These are phyloP conservation scores for Brassica rapa DNA, from an alignment of 345 rosid species.

Conservation along the genomic window DNA sequence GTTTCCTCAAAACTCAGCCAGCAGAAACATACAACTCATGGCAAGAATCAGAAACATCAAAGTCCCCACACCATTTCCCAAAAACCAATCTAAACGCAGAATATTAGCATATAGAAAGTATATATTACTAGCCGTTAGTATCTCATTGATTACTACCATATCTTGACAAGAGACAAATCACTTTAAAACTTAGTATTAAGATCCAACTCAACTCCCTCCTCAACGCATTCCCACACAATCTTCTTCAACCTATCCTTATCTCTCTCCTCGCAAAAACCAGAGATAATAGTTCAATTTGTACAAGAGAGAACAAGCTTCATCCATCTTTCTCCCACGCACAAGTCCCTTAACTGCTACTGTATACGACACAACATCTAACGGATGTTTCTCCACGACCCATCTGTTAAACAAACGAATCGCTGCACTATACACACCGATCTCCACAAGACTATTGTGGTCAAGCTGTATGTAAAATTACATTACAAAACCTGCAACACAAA, in stretches of 20 bases:
- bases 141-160: background rate
- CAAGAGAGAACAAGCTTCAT: constrained; percentile 54
- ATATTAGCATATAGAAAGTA: background rate
- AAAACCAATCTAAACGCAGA: constrained; percentile 32
- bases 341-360: constrained; percentile 67
- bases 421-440: constrained; percentile 44
- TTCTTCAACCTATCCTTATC: background rate
- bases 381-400: constrained; percentile 47
- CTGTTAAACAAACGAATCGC: constrained; percentile 54
- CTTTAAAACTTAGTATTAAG: constrained; percentile 30
- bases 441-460: constrained; percentile 42
- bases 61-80: constrained; percentile 37
- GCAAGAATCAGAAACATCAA: constrained; percentile 17
- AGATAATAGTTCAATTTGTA: background rate
- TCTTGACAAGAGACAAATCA: background rate
- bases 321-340: constrained; percentile 49
- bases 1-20: constrained; percentile 13
- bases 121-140: no score
- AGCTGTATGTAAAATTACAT: no score
- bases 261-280: background rate
- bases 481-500: no score
- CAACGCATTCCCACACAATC: constrained; percentile 50
- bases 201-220: constrained; percentile 41
- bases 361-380: constrained; percentile 65
- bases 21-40: constrained; percentile 20